Evolutionary conservation across 2,329 filamentous ascomycete species (phyloP).

Genomic region (Parasarocladium wereldwijsianum): DNA sequence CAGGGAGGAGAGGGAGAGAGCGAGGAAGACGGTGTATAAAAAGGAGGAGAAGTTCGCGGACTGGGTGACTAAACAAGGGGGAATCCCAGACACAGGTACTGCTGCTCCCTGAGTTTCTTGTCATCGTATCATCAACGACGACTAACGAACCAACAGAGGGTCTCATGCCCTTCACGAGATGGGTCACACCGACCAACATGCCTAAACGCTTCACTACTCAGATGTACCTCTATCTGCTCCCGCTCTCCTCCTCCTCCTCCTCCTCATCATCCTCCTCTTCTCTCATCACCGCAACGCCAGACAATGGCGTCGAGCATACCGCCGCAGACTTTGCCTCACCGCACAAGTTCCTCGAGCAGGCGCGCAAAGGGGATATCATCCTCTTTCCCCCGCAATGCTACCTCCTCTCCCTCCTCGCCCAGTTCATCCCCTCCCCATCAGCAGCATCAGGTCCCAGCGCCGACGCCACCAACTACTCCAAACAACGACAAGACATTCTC

Average conservation of each 20-base stretch:
- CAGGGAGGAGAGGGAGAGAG: constrained; percentile 45
- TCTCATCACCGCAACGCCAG: constrained; percentile 53
- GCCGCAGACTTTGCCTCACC: constrained; percentile 65
- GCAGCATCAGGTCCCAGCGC: constrained; percentile 13
- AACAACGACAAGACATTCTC: constrained; percentile 37
- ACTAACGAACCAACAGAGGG: constrained; percentile 27
- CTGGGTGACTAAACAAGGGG: constrained; percentile 44
- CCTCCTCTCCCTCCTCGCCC: constrained; percentile 44
- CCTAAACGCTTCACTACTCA: constrained; percentile 80
- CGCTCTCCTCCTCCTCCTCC: constrained; percentile 27
- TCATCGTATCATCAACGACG: neutral
- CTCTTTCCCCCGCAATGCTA: constrained; percentile 85
- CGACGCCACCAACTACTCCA: constrained; percentile 21
- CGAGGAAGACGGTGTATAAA: constrained; percentile 53
- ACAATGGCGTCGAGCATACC: constrained; percentile 52
- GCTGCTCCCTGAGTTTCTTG: constrained; percentile 5
- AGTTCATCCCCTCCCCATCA: constrained; percentile 28
- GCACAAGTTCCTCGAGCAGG: constrained; percentile 51
- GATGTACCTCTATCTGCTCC: constrained; percentile 91
- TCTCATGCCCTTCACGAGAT: constrained; percentile 73
- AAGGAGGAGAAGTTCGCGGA: constrained; percentile 50
- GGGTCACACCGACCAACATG: constrained; percentile 67
- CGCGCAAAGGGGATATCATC: constrained; percentile 52
- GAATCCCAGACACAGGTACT: constrained; percentile 49
- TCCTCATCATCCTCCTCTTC: constrained; percentile 13